Evolutionary conservation across 352 stramenopile genomes (phyloP).

Genomic region (Phytophthora pistaciae): DNA sequence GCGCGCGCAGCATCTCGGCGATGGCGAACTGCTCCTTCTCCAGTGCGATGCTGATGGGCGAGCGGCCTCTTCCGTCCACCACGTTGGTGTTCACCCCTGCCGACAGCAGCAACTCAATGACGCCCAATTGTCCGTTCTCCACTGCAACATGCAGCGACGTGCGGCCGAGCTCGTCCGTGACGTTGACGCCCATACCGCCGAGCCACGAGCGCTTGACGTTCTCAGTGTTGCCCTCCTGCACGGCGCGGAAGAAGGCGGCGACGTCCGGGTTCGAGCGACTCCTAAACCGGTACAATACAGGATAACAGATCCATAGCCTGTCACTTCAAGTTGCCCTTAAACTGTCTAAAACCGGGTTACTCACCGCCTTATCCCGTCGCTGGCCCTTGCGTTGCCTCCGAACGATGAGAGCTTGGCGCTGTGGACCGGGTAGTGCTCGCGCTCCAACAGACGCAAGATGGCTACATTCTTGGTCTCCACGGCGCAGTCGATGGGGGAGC

Average conservation of each 20-base stretch:
- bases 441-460: conserved; percentile 60
- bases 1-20: conserved; percentile 66
- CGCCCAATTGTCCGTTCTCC: conserved; percentile 70
- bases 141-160: conserved; percentile 85
- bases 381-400: conserved; percentile 6
- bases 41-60: conserved; percentile 72
- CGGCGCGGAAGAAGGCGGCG: conserved; percentile 60
- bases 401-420: conserved; percentile 33
- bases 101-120: conserved; percentile 82
- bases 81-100: conserved; percentile 70
- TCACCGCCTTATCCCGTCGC: conserved; percentile 25
- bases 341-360: conserved; percentile 8
- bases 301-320: neutral
- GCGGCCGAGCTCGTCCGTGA: conserved; percentile 55
- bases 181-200: conserved; percentile 67
- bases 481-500: conserved; percentile 75
- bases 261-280: conserved; percentile 51
- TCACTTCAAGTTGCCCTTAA: conserved; percentile 16
- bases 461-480: conserved; percentile 58
- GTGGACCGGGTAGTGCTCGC: conserved; percentile 32
- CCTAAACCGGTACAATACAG: conserved; percentile 19
- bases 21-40: conserved; percentile 67
- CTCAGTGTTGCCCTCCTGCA: conserved; percentile 73
- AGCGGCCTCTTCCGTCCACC: conserved; percentile 63
- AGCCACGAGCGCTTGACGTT: conserved; percentile 85